These are phyloP conservation scores for Huntiella moniliformis DNA, from an alignment of 2,329 filamentous ascomycete genomes.

Conservation along the genomic window DNA sequence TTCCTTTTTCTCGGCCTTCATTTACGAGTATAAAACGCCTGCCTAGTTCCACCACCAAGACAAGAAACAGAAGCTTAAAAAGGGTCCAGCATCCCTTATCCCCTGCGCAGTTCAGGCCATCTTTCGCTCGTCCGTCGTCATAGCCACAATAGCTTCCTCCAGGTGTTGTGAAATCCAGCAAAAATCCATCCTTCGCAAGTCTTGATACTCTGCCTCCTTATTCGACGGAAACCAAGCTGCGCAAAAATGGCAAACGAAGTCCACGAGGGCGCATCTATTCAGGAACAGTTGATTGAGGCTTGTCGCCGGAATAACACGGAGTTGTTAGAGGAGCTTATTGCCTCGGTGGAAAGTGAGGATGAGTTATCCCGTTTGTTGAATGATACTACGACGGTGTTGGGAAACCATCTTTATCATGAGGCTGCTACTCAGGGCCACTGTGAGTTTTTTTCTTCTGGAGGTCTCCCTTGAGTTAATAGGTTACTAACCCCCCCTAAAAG, in stretches of 20 bases:
- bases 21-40: too few species aligned
- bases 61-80: too few species aligned
- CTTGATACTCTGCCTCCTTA: too few species aligned
- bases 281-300: conserved; percentile 79
- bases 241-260: conserved; percentile 8
- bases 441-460: conserved; percentile 25
- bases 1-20: too few species aligned
- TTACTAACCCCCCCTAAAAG: conserved; percentile 21
- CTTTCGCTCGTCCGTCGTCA: too few species aligned
- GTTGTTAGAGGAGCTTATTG: conserved; percentile 58
- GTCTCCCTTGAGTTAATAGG: not conserved
- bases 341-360: conserved; percentile 38
- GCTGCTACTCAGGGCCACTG: conserved; percentile 74
- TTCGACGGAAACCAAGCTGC: not conserved
- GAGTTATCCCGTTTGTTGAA: conserved; percentile 67
- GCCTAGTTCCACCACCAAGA: too few species aligned
- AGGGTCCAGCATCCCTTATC: too few species aligned
- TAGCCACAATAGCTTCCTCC: too few species aligned
- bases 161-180: too few species aligned
- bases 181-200: too few species aligned
- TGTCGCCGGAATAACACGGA: conserved; percentile 85
- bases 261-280: conserved; percentile 58
- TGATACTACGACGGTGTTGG: conserved; percentile 64
- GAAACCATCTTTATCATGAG: conserved; percentile 77
- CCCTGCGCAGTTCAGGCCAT: too few species aligned